Percentiles rank a stretch among this genome's conserved stretches.
Conservation (phyloP, 2,329 filamentous ascomycete species). For the Aspergillus brasiliensis region DNA sequence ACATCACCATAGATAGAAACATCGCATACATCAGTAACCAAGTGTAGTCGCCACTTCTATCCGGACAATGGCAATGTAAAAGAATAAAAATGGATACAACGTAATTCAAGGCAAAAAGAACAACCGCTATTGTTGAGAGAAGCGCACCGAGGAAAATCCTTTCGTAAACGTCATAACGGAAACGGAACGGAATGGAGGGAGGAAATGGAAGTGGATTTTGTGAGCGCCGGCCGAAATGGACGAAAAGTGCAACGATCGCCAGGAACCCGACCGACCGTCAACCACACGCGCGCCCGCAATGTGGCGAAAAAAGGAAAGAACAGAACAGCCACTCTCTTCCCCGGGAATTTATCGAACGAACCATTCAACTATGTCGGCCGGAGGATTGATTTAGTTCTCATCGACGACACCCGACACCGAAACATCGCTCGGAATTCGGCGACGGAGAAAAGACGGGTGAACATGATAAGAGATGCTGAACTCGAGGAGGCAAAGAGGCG, state of each 20-base stretch:
- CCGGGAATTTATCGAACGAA: neutral
- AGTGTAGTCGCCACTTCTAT: neutral
- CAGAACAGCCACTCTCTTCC: neutral
- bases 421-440: too few relatives aligned
- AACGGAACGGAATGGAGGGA: neutral
- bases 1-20: neutral
- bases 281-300: neutral
- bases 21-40: too few relatives aligned
- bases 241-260: neutral
- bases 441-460: too few relatives aligned
- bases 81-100: neutral
- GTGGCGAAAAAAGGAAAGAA: neutral
- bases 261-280: neutral
- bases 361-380: too few relatives aligned
- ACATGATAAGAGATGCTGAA: too few relatives aligned
- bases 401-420: too few relatives aligned
- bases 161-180: slow-evolving; percentile 1
- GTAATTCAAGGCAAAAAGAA: neutral
- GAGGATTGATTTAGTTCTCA: too few relatives aligned
- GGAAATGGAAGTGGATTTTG: neutral
- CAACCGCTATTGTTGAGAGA: neutral
- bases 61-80: neutral
- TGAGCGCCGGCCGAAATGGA: neutral
- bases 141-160: neutral
- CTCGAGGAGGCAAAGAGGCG: too few relatives aligned